Evolutionary conservation across 257 asterid species (phyloP), one percentile per base, ranked within the genome.

Genomic region (Agastache rugosa): DNA sequence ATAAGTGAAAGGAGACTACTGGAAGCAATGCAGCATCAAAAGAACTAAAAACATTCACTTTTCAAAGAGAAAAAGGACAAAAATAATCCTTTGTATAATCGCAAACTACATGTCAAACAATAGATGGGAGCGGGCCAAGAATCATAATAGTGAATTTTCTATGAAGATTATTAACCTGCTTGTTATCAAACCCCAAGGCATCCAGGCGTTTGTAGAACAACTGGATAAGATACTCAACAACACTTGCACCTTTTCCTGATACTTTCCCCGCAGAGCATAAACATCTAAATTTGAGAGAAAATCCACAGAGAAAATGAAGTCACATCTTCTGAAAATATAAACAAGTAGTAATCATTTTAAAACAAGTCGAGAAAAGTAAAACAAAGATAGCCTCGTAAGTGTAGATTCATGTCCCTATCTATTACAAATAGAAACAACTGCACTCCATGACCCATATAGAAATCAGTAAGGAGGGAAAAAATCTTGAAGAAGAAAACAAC

Each of bases 251-350:
- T 87, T 85, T 92, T 69, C 96, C 98, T 20, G 96, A 81, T 67
- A 92, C 90, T 86, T 89, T 92, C 69, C 91, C 88, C 66, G 85
- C 92, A 67, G 98, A 88, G 85, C 99, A 95, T 80, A 95, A 84
- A 79, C 99, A 95, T 93, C 99, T 95, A 69, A 20, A 84, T 80
- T 82, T 80, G 76, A 80, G 70, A 63, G 56, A 66, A 77, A 25
- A 41, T 63, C 50, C 60, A 69, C 54, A 70, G 81, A 27, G 81
- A 27, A 72, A 41, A 53, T 50, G 14, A 50, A 64, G 62, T 63
- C 19, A 41, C 25, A 22, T 54, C 72, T 37, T 50, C 61, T 59
- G 20, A 17, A 67, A 77, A 71, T 17, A 6, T 47, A 59, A 79
- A 71, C 55, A 37, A 64, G 63, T 19, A 23, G 47, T 67, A 6